Evolutionary conservation across 345 rosid genomes (phyloP).

Genomic region (Dipteronia dyeriana): DNA sequence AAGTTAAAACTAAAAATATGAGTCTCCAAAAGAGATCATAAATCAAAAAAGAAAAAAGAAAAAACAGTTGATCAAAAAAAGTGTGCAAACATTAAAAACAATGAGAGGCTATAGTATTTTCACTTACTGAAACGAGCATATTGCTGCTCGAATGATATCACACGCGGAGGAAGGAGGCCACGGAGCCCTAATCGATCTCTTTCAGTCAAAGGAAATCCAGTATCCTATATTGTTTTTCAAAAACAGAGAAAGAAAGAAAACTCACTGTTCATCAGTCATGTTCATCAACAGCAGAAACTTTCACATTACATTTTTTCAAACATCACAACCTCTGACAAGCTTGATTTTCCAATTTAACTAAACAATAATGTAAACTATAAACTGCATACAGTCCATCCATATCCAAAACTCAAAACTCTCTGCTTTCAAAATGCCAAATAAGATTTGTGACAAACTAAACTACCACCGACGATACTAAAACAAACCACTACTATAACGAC

Average conservation of each 20-base stretch:
- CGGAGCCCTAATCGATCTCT: conserved; percentile 94
- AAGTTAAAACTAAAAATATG: not conserved
- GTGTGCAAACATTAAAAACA: conserved; percentile 8
- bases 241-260: not conserved
- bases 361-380: not conserved
- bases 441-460: conserved; percentile 1
- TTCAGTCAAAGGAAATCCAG: conserved; percentile 93
- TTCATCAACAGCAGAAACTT: not conserved
- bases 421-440: not conserved
- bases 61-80: not conserved
- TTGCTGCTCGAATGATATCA: conserved; percentile 87
- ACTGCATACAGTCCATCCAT: not conserved
- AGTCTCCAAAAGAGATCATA: not conserved
- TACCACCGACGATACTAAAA: not conserved
- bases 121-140: conserved; percentile 93
- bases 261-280: not conserved
- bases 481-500: not conserved
- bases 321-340: not conserved
- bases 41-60: not conserved
- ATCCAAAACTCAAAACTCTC: not conserved
- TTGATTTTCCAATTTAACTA: not conserved
- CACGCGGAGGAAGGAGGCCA: conserved; percentile 97
- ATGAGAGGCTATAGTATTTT: not conserved
- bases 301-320: not conserved
- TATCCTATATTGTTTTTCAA: conserved; percentile 64